phyloP scores from a whole-genome alignment of 306 rosid genomes.

The Senna siamea region DNA sequence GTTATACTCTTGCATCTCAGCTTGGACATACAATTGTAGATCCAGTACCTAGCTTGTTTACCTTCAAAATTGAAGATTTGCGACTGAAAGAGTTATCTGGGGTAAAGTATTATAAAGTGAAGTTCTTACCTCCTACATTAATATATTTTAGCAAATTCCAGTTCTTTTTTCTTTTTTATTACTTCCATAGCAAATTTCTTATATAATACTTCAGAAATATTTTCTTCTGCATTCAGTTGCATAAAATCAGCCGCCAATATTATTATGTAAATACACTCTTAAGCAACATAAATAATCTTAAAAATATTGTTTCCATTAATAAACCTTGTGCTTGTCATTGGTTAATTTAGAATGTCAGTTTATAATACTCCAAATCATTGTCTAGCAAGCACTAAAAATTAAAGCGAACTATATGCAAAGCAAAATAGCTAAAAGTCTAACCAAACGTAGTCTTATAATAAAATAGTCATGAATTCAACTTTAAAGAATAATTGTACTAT shows the following conservation, averaged over 20 bases:
- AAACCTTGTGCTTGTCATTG: neutral
- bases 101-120: constrained; percentile 53
- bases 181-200: constrained; percentile 1
- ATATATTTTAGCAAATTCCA: constrained; percentile 25
- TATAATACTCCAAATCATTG: neutral
- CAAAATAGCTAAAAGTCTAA: neutral
- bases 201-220: neutral
- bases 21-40: constrained; percentile 92
- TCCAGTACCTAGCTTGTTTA: constrained; percentile 89
- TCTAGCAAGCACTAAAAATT: neutral
- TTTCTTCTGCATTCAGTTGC: neutral
- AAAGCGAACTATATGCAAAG: neutral
- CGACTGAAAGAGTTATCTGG: constrained; percentile 76
- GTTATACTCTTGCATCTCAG: constrained; percentile 83
- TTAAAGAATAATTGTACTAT: neutral
- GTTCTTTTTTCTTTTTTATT: constrained; percentile 26
- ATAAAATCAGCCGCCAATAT: neutral
- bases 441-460: neutral
- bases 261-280: neutral
- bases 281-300: neutral
- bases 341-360: neutral
- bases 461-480: neutral
- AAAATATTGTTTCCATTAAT: neutral
- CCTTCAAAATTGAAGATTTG: constrained; percentile 82
- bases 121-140: constrained; percentile 32